A percentile compares a stretch with the other conserved stretches of the same genome.
These are phyloP conservation scores for Tetradesmus lagerheimii DNA, from an alignment of 139 green algal species.

Conservation along the genomic window DNA sequence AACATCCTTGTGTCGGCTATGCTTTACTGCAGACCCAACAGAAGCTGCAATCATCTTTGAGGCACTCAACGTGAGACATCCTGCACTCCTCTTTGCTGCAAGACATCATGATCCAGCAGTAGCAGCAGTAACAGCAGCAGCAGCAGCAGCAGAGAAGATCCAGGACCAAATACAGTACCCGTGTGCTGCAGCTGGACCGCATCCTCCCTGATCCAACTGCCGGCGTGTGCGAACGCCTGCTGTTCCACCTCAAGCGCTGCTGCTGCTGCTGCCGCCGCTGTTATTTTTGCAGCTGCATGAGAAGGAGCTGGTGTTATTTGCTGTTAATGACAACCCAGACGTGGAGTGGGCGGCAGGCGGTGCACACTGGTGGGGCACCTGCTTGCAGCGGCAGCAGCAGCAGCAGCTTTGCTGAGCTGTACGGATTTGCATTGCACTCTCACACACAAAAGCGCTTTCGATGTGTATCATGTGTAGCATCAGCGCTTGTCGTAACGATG, in stretches of 20 bases:
- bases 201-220: not conserved
- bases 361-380: slow-evolving; percentile 66
- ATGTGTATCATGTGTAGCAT: too few species aligned
- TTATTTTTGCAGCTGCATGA: not conserved
- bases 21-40: slow-evolving; percentile 22
- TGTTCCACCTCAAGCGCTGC: too few species aligned
- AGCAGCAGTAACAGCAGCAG: not conserved
- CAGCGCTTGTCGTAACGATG: too few species aligned
- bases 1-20: too few species aligned
- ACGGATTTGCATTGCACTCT: too few species aligned
- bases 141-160: not conserved
- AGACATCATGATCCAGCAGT: not conserved
- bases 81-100: not conserved
- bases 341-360: slow-evolving; percentile 58
- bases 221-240: too few species aligned
- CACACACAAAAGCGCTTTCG: too few species aligned
- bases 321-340: slow-evolving; percentile 82
- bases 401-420: not conserved
- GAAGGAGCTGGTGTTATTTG: slow-evolving; percentile 67
- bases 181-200: too few species aligned
- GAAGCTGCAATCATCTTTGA: slow-evolving; percentile 43
- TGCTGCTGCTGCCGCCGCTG: not conserved
- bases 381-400: not conserved
- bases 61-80: not conserved
- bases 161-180: not conserved